phyloP scores from a whole-genome alignment of 208 protist species.

The Leishmania lainsoni region DNA sequence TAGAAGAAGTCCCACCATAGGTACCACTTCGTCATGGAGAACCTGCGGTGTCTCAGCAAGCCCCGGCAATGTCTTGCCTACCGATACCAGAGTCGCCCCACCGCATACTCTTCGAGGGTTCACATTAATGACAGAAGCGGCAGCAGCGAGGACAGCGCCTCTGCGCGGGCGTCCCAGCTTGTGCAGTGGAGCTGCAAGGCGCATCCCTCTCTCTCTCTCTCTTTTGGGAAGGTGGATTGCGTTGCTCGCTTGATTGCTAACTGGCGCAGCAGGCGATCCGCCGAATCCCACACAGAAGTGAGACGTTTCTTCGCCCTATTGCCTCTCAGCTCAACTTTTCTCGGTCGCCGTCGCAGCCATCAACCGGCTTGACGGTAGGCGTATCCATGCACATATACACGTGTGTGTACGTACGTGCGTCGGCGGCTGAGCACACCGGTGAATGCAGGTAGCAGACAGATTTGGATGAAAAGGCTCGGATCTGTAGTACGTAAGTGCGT shows the following conservation, averaged over 20 bases:
- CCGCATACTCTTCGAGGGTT: background rate
- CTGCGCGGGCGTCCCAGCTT: background rate
- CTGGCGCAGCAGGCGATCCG: background rate
- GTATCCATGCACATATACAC: background rate
- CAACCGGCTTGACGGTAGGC: background rate
- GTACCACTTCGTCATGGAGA: background rate
- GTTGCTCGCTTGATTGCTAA: background rate
- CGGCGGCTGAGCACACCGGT: background rate
- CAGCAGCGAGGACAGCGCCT: background rate
- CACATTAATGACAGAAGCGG: background rate
- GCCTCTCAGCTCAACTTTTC: background rate
- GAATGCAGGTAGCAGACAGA: background rate
- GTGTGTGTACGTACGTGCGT: background rate
- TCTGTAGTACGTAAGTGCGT: background rate
- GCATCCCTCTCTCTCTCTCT: background rate
- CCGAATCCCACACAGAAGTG: background rate
- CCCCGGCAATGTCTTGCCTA: background rate
- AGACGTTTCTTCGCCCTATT: background rate
- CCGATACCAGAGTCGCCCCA: background rate
- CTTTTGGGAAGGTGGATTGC: background rate
- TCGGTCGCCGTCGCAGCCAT: background rate
- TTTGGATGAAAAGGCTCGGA: background rate
- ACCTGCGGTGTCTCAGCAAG: background rate
- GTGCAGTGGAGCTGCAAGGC: background rate
- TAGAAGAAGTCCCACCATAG: slow-evolving; percentile 5